Conservation (phyloP, 2,329 filamentous ascomycete genomes). For the Paracorniculantispora psalliotae region DNA sequence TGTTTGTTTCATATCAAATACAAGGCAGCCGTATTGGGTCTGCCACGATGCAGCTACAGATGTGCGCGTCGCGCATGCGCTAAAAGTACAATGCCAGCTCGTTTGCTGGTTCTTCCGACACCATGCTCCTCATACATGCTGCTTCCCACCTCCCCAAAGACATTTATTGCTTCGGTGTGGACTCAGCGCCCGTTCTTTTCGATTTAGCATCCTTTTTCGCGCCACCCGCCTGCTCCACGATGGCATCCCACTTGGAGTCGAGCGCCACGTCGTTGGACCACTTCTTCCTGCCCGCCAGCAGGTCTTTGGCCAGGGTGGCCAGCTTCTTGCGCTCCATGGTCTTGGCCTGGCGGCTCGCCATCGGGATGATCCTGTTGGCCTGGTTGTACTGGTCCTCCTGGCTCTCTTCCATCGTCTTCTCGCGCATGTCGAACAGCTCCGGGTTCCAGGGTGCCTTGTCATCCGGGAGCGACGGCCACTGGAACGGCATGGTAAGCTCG, state of each 20-base stretch:
- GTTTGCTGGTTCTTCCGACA: not conserved
- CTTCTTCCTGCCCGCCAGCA: slow-evolving; percentile 54
- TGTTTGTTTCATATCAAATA: slow-evolving; percentile 20
- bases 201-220: slow-evolving; percentile 10
- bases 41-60: slow-evolving; percentile 13
- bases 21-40: slow-evolving; percentile 7
- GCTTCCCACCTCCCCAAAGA: not conserved
- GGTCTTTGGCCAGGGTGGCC: slow-evolving; percentile 58
- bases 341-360: slow-evolving; percentile 38
- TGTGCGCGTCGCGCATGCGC: slow-evolving; percentile 13
- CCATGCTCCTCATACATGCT: not conserved
- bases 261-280: slow-evolving; percentile 51
- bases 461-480: slow-evolving; percentile 70
- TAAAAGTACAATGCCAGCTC: slow-evolving; percentile 12
- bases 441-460: slow-evolving; percentile 62
- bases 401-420: slow-evolving; percentile 41
- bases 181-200: not conserved
- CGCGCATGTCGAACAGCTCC: slow-evolving; percentile 49
- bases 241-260: slow-evolving; percentile 43
- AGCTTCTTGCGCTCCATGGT: slow-evolving; percentile 41
- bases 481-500: slow-evolving; percentile 80
- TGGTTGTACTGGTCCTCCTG: slow-evolving; percentile 29
- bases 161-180: slow-evolving; percentile 4
- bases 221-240: slow-evolving; percentile 23
- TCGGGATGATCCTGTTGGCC: slow-evolving; percentile 30